A percentile compares a stretch with the other conserved stretches of the same genome.
These are phyloP conservation scores for Talaromyces albobiverticillius DNA, from an alignment of 2,329 filamentous ascomycete genomes.

Conservation along the genomic window DNA sequence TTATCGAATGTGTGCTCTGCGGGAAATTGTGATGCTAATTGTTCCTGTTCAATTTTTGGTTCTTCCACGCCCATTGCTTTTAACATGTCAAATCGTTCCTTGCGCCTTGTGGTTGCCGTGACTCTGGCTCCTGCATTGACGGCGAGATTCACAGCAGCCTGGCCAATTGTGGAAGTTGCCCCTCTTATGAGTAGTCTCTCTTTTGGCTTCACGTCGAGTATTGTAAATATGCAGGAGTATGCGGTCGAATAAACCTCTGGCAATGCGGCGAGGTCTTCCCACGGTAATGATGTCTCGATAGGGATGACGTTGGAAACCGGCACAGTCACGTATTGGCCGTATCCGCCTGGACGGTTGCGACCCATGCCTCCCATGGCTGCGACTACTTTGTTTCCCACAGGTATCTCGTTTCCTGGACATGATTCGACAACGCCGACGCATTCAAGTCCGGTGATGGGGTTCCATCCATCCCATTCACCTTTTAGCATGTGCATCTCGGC, in stretches of 20 bases:
- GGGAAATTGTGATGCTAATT: not conserved
- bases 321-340: constrained; percentile 38
- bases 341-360: constrained; percentile 36
- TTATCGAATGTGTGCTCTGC: constrained; percentile 30
- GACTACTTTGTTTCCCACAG: constrained; percentile 32
- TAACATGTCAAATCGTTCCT: constrained; percentile 27
- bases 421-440: constrained; percentile 42
- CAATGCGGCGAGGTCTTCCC: constrained; percentile 40
- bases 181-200: constrained; percentile 41
- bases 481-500: constrained; percentile 48
- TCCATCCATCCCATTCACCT: constrained; percentile 31
- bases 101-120: constrained; percentile 37
- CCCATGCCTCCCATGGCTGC: constrained; percentile 46
- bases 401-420: constrained; percentile 34
- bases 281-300: constrained; percentile 27
- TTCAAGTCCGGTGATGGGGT: constrained; percentile 38
- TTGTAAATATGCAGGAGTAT: constrained; percentile 38
- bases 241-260: constrained; percentile 42
- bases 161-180: constrained; percentile 41
- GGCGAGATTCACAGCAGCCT: constrained; percentile 39
- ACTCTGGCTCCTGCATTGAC: constrained; percentile 36
- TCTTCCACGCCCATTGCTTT: constrained; percentile 27
- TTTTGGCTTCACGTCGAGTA: constrained; percentile 32
- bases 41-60: constrained; percentile 22
- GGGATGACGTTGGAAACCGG: constrained; percentile 33